phyloP scores from a whole-genome alignment of 768 basidiomycete genomes.

The Tephrocybe sp. region DNA sequence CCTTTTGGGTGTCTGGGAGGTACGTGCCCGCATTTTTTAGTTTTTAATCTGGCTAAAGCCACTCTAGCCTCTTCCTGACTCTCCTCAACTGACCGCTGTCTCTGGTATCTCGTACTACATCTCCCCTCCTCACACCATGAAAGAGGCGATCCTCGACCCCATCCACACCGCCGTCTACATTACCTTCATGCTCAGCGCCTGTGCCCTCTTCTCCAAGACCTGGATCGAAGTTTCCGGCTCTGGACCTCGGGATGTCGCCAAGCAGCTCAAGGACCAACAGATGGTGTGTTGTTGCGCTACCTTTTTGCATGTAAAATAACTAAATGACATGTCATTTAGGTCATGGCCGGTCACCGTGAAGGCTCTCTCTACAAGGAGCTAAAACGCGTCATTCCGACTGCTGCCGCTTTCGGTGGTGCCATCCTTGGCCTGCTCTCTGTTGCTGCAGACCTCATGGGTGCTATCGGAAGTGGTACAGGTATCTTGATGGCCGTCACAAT shows the following conservation, averaged over 20 bases:
- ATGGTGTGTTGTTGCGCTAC: constrained; percentile 55
- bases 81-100: constrained; percentile 84
- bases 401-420: constrained; percentile 97
- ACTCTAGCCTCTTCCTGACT: constrained; percentile 85
- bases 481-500: constrained; percentile 98
- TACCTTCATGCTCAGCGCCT: constrained; percentile 88
- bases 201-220: constrained; percentile 97
- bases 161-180: constrained; percentile 92
- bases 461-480: constrained; percentile 93
- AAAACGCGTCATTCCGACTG: constrained; percentile 96
- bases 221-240: constrained; percentile 99
- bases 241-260: constrained; percentile 93
- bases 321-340: constrained; percentile 30
- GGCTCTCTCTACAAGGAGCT: constrained; percentile 99
- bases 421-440: constrained; percentile 91
- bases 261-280: constrained; percentile 97
- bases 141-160: constrained; percentile 85
- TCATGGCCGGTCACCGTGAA: constrained; percentile 90
- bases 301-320: not conserved
- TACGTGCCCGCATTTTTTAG: constrained; percentile 30
- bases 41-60: not conserved
- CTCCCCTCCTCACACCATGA: constrained; percentile 94
- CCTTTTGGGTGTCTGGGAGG: constrained; percentile 98
- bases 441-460: constrained; percentile 91
- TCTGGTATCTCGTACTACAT: constrained; percentile 98